A percentile compares a stretch with the other conserved stretches of the same genome.
Evolutionary conservation across 2,329 filamentous ascomycete genomes (phyloP).

Genomic region (Diaporthe helianthi): DNA sequence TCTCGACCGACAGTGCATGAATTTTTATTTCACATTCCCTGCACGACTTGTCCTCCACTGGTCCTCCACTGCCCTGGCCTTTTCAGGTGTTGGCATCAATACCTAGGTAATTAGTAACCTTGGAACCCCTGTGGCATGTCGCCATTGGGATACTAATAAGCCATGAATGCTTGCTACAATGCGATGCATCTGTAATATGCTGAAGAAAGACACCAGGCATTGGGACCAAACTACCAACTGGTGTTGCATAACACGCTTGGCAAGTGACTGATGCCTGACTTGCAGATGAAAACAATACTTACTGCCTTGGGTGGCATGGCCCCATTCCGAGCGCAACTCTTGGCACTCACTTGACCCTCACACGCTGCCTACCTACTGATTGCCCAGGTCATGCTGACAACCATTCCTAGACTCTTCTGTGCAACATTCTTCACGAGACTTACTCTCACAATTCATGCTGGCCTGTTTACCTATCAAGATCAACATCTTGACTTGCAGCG

Average conservation of each 20-base stretch:
- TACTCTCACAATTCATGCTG: not conserved
- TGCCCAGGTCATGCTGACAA: not conserved
- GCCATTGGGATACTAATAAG: not conserved
- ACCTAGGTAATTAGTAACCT: no score
- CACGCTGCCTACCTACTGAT: not conserved
- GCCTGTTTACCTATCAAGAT: not conserved
- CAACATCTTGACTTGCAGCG: not conserved
- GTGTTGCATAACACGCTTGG: not conserved
- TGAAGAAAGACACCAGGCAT: not conserved
- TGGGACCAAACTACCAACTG: not conserved
- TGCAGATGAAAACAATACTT: not conserved
- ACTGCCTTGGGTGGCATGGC: not conserved
- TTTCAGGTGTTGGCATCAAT: no score
- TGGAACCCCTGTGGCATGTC: no score
- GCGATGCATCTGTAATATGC: not conserved
- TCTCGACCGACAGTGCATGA: conserved; percentile 14
- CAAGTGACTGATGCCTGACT: not conserved
- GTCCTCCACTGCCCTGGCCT: not conserved
- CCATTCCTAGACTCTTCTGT: not conserved
- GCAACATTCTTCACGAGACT: not conserved
- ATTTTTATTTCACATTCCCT: conserved; percentile 18
- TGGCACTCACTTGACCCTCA: no score
- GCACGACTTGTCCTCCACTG: conserved; percentile 8
- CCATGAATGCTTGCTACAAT: not conserved
- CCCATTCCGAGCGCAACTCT: not conserved